Percentiles rank a stretch among this genome's conserved stretches.
These are phyloP conservation scores for Vigna trinervia DNA, from an alignment of 306 rosid species.

Conservation along the genomic window DNA sequence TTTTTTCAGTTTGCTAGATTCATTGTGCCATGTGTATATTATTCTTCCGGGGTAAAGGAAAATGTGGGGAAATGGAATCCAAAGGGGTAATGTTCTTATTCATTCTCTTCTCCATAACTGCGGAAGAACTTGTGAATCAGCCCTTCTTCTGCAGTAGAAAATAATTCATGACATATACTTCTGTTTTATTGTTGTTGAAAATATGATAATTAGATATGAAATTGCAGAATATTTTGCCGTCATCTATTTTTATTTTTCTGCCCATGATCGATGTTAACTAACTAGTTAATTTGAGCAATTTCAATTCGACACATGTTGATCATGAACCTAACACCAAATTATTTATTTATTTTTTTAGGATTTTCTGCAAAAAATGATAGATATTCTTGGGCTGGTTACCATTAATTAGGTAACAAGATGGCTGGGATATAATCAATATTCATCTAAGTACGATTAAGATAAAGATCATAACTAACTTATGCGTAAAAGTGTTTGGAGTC, in stretches of 20 bases:
- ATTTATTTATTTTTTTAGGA: not conserved
- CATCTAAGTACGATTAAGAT: no score
- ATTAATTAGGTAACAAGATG: no score
- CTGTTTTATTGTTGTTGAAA: conserved; percentile 7
- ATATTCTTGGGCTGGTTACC: no score
- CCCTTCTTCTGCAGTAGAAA: conserved; percentile 19
- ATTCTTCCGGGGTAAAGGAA: conserved; percentile 3
- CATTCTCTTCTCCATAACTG: conserved; percentile 29
- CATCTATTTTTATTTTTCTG: not conserved
- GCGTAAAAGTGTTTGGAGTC: no score
- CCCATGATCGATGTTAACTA: not conserved
- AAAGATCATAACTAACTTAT: no score
- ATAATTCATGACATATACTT: not conserved
- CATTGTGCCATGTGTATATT: not conserved
- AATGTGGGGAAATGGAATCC: not conserved
- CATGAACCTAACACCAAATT: not conserved
- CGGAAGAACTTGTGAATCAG: conserved; percentile 3
- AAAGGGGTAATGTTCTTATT: not conserved
- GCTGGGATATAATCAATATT: no score
- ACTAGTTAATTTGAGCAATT: conserved; percentile 25
- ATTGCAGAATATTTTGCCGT: not conserved
- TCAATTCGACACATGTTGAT: not conserved
- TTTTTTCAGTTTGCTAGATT: not conserved
- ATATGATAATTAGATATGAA: conserved; percentile 27
- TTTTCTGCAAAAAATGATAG: not conserved